Evolutionary conservation across 2,329 filamentous ascomycete genomes (phyloP), one percentile per base, ranked within the genome.

Genomic region (Emergomyces orientalis): DNA sequence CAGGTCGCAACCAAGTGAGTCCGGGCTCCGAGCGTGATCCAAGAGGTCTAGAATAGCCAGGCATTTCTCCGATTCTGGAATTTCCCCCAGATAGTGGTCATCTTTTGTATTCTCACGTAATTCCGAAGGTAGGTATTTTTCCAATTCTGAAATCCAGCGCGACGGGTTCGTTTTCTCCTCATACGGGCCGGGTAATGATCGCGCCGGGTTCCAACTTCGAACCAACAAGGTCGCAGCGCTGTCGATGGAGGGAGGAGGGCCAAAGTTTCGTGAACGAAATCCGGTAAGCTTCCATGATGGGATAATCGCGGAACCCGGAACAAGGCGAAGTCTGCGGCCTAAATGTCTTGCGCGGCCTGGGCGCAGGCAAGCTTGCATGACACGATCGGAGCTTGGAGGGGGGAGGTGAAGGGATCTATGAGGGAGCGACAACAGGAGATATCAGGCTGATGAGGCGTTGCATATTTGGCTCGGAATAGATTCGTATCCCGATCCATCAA

Each of bases 291-390:
- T 60, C 59, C 45, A 54, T 54, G 49, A 54, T 6, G 34, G 22
- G 30, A 43, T 60, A 11, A 32, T 52, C 45, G 34, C 14, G 19
- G 59, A 52, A 22, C 32, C 8, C n/a, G 39, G 65, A 62, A 62
- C 63, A 66, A 66, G 65, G 63, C 63, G 62, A 63, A 47, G 58
- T 67, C 69, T 69, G 68, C 70, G 70, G 68, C 72, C 69, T 67
- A 71, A 68, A 71, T 69, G 69, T 66, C 70, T 69, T 68, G 72
- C 70, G 70, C 70, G 72, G 69, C 72, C 69, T 71, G 71, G 66
- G 67, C 70, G 66, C 64, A 75, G 70, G 70, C 72, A 76, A 71
- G 69, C 71, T 72, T 72, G 75, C 76, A 78, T 78, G 76, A 76
- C 75, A 75, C 73, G 72, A 70, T 67, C 66, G 63, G 65, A 68